phyloP scores from a whole-genome alignment of 257 asterid species.

The Ilex asprella region DNA sequence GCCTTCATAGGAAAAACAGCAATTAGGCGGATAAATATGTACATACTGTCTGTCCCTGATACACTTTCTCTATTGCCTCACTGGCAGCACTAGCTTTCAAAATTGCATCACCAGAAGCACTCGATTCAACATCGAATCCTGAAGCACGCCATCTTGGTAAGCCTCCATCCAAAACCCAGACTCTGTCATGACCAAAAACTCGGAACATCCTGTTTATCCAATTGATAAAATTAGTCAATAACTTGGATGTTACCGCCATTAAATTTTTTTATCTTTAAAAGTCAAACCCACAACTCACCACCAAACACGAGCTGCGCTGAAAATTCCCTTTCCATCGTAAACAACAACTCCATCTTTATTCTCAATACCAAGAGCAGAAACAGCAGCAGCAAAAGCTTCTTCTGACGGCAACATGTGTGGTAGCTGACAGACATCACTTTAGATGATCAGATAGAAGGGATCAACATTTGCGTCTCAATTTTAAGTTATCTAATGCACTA shows the following conservation, averaged over 20 bases:
- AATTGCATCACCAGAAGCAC: conserved; percentile 92
- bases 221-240: conserved; percentile 12
- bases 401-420: conserved; percentile 99
- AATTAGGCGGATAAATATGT: neutral
- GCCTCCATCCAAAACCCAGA: conserved; percentile 97
- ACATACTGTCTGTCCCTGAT: conserved; percentile 59
- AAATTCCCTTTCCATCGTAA: conserved; percentile 96
- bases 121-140: conserved; percentile 82
- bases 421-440: conserved; percentile 43
- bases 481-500: neutral
- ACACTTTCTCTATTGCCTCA: conserved; percentile 90
- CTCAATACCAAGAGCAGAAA: conserved; percentile 90
- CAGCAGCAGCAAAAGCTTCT: conserved; percentile 98
- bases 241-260: too few species aligned
- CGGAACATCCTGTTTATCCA: conserved; percentile 84
- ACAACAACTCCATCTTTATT: conserved; percentile 86
- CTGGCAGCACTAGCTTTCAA: conserved; percentile 98
- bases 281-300: conserved; percentile 51
- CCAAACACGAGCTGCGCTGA: conserved; percentile 99
- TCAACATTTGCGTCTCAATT: neutral
- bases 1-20: neutral
- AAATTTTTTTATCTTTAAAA: conserved; percentile 4
- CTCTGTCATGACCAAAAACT: conserved; percentile 85
- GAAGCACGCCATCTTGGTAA: conserved; percentile 93
- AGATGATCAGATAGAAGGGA: conserved; percentile 2